A percentile compares a stretch with the other conserved stretches of the same genome.
Conservation (phyloP, 1,284 basidiomycete genomes). For the Boletus mariae region DNA sequence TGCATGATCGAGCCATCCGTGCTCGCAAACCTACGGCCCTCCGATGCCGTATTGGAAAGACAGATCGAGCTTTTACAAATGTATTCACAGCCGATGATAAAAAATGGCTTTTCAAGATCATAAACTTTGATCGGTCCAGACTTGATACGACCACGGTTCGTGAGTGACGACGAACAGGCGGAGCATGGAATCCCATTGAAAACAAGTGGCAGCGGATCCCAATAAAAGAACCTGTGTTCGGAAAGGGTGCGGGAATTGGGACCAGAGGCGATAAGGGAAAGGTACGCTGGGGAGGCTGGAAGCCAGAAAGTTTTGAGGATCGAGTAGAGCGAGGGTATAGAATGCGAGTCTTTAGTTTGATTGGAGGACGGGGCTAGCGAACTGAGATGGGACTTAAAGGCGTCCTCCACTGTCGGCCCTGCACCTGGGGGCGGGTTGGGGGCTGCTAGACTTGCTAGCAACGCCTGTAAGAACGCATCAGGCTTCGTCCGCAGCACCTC, state of each 20-base stretch:
- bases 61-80: conserved; percentile 51
- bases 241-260: conserved; percentile 61
- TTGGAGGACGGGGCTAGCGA: conserved; percentile 48
- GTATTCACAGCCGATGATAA: conserved; percentile 77
- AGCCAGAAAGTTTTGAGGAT: conserved; percentile 77
- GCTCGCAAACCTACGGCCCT: conserved; percentile 61
- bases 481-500: conserved; percentile 51
- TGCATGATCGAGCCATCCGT: conserved; percentile 67
- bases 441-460: conserved; percentile 52
- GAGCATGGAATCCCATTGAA: conserved; percentile 74
- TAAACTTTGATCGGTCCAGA: conserved; percentile 70
- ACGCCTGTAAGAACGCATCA: conserved; percentile 49
- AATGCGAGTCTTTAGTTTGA: conserved; percentile 39
- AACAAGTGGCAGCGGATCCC: conserved; percentile 73
- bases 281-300: conserved; percentile 68
- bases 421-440: conserved; percentile 55
- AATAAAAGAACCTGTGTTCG: conserved; percentile 71
- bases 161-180: conserved; percentile 50
- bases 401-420: conserved; percentile 62
- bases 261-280: conserved; percentile 67
- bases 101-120: conserved; percentile 72
- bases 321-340: conserved; percentile 64
- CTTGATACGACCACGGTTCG: conserved; percentile 63
- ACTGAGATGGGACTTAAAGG: conserved; percentile 65
- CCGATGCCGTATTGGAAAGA: conserved; percentile 36